A percentile compares a stretch with the other conserved stretches of the same genome.
phyloP scores from a whole-genome alignment of 2,329 filamentous ascomycete genomes.

The Colletotrichum karsti region DNA sequence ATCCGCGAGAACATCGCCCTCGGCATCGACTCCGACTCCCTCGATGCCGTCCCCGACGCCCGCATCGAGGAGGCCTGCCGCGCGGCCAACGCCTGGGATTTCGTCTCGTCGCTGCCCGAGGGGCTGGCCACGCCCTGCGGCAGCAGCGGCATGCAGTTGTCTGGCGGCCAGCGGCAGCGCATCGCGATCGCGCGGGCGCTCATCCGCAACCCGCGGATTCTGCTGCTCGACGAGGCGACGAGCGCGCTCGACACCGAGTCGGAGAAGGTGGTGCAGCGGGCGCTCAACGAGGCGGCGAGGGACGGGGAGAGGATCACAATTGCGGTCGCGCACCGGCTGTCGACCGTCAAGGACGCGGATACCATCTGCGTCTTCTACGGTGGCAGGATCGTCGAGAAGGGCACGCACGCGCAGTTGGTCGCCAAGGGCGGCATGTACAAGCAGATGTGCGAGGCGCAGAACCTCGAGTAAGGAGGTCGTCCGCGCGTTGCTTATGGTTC shows the following conservation, averaged over 20 bases:
- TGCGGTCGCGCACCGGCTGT: constrained; percentile 70
- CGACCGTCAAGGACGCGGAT: constrained; percentile 66
- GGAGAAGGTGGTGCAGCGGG: constrained; percentile 71
- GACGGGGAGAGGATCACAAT: constrained; percentile 59
- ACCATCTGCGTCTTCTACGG: constrained; percentile 69
- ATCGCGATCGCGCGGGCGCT: constrained; percentile 78
- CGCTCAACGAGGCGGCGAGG: constrained; percentile 53
- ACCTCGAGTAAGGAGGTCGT: constrained; percentile 41
- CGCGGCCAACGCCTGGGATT: constrained; percentile 59
- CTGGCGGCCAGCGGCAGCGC: constrained; percentile 77
- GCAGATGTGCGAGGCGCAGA: constrained; percentile 60
- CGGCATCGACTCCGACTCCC: constrained; percentile 35
- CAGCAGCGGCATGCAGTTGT: constrained; percentile 73
- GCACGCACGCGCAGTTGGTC: constrained; percentile 69
- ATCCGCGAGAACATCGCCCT: constrained; percentile 57
- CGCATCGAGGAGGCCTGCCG: constrained; percentile 52
- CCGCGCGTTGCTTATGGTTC: not conserved
- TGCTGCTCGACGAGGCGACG: constrained; percentile 80
- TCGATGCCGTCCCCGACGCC: constrained; percentile 37
- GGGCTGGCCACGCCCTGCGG: constrained; percentile 72
- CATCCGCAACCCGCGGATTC: constrained; percentile 69
- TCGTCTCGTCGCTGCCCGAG: constrained; percentile 44
- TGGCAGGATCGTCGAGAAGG: constrained; percentile 65
- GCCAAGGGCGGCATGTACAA: constrained; percentile 56
- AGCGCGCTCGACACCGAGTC: constrained; percentile 69